Base-by-base conservation (phyloP, 176 grass and related monocot genomes). In the Chrysopogon serrulatus region DNA sequence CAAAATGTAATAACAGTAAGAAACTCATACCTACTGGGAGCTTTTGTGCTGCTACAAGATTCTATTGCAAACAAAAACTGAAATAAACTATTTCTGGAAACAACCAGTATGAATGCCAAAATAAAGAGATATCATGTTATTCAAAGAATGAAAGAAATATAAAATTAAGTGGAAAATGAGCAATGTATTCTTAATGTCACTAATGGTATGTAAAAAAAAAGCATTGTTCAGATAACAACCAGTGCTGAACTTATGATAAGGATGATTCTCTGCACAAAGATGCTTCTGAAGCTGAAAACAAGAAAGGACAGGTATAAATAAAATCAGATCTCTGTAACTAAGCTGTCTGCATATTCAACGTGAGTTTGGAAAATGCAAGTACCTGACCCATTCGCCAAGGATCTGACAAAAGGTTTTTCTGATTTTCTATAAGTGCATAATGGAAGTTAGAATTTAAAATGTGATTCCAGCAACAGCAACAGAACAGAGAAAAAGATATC, bases 231-330 rank as follows among this genome's bases (percentile, higher is more conserved):
- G 89, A 51, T 68, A 72, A 87, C 62, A 28, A 99, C 96, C 96
- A 31, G 96, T 99, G 81, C 87, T 85, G 77, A 99, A 99, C 87
- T 92, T 99, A 86, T 99, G 93, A 89, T 94, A 99, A 69, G 96
- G 96, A 74, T 99, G 96, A 77, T 92, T 85, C 65, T 90, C 79
- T 23, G 75, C 93, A 74, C 70, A 94, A 87, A 99, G 83, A 88
- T 99, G 93, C 74, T 94, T 99, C 69, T 96, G 82, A 88, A 99
- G 96, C 96, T 99, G 93, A 92, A 83, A 90, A 43, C 32, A 88
- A 78, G 49, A 70, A 30, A 78, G 30, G 35, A 45, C 16, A 49
- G 39, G 78, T 41, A 73, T 47, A 14, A 79, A 71, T 63, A 51
- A 18, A 85, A 90, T 59, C 10, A 60, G 6, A 32, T 14, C 9